Percentiles rank a stretch among this genome's conserved stretches.
Evolutionary conservation across 345 rosid species (phyloP).

Genomic region (Populus euphratica): DNA sequence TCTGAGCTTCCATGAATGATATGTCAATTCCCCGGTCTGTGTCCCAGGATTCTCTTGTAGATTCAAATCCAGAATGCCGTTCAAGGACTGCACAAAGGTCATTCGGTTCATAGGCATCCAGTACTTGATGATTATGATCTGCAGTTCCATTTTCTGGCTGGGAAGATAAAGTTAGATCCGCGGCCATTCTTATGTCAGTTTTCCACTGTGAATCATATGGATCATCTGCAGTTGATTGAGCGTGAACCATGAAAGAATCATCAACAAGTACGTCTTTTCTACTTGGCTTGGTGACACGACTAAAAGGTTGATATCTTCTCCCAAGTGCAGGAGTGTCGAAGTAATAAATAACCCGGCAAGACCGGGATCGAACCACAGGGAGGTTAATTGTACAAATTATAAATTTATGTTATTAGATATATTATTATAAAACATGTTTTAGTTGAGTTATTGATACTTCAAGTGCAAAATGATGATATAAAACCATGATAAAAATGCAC

Average conservation of each 20-base stretch:
- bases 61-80: constrained; percentile 40
- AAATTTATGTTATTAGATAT: too few relatives aligned
- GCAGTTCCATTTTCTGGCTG: constrained; percentile 29
- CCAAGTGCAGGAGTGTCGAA: too few relatives aligned
- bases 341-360: too few relatives aligned
- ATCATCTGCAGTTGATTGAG: constrained; percentile 37
- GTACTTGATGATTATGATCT: constrained; percentile 32
- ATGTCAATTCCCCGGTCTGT: constrained; percentile 48
- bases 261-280: constrained; percentile 41
- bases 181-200: constrained; percentile 63
- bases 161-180: constrained; percentile 43
- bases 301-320: too few relatives aligned
- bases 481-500: too few relatives aligned
- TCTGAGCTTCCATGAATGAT: constrained; percentile 48
- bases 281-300: too few relatives aligned
- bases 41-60: constrained; percentile 40
- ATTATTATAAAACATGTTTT: too few relatives aligned
- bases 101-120: constrained; percentile 41
- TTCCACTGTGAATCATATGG: constrained; percentile 50
- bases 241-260: constrained; percentile 76
- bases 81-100: constrained; percentile 68
- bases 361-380: too few relatives aligned
- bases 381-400: too few relatives aligned
- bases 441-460: too few relatives aligned
- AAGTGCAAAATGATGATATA: too few relatives aligned